Conservation (phyloP, 495 filamentous ascomycete species). For the Penicillium odoratum region DNA sequence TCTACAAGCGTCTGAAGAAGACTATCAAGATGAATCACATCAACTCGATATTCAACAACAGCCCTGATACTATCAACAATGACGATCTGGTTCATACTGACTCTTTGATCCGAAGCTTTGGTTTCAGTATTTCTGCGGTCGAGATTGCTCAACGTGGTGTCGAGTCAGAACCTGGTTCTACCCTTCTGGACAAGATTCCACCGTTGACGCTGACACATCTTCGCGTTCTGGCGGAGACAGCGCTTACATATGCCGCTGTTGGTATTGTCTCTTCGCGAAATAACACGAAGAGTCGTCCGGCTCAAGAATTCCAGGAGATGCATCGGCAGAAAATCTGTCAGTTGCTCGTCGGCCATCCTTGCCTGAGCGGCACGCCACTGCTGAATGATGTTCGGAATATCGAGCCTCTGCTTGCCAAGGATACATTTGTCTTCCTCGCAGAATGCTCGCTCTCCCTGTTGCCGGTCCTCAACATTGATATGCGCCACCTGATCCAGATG, state of each 20-base stretch:
- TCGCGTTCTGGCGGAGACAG: conserved; percentile 87
- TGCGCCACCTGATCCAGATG: conserved; percentile 79
- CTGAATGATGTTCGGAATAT: conserved; percentile 51
- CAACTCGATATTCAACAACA: conserved; percentile 46
- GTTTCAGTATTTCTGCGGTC: conserved; percentile 82
- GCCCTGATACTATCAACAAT: conserved; percentile 33
- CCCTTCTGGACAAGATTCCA: conserved; percentile 81
- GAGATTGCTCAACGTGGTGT: conserved; percentile 93
- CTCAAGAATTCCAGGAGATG: conserved; percentile 66
- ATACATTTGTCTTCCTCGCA: conserved; percentile 85
- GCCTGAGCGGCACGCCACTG: conserved; percentile 34
- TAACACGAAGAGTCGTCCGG: conserved; percentile 57
- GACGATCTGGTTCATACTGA: conserved; percentile 64
- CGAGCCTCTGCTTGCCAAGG: conserved; percentile 69
- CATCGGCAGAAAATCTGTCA: conserved; percentile 74
- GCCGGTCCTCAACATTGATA: conserved; percentile 70
- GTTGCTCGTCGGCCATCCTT: conserved; percentile 66
- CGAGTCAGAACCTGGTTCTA: conserved; percentile 70
- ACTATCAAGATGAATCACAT: conserved; percentile 75
- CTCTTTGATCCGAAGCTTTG: conserved; percentile 70
- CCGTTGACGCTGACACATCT: conserved; percentile 80
- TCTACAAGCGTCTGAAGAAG: conserved; percentile 77
- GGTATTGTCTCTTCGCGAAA: conserved; percentile 59
- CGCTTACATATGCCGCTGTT: conserved; percentile 78
- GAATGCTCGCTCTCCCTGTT: conserved; percentile 70